Conservation (phyloP, 2,329 filamentous ascomycete genomes). For the Talaromyces atroroseus region DNA sequence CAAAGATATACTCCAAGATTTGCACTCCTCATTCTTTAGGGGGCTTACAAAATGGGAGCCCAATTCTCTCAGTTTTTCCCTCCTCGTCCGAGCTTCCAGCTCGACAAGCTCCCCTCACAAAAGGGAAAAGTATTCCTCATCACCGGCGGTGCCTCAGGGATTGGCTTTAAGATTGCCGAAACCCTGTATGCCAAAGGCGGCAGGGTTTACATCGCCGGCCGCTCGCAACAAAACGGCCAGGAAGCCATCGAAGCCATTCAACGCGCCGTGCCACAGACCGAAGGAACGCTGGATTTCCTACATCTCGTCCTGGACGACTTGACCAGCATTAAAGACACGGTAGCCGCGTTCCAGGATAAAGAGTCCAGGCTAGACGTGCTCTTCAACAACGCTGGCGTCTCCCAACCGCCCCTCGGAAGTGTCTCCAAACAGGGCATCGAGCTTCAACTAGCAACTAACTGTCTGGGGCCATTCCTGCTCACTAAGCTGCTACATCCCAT, state of each 20-base stretch:
- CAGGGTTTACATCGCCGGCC: constrained; percentile 51
- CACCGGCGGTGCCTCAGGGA: constrained; percentile 30
- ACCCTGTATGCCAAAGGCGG: constrained; percentile 52
- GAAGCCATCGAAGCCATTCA: constrained; percentile 38
- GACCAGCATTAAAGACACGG: constrained; percentile 15
- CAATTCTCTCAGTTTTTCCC: constrained; percentile 2
- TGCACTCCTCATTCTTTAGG: too few relatives aligned
- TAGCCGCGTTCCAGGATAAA: constrained; percentile 27
- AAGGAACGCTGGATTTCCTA: constrained; percentile 41
- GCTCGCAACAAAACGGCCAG: constrained; percentile 41
- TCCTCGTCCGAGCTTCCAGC: neutral
- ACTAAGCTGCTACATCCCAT: constrained; percentile 28
- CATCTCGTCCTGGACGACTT: constrained; percentile 41
- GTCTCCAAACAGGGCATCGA: constrained; percentile 32
- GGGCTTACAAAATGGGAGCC: constrained; percentile 22
- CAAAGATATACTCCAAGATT: too few relatives aligned
- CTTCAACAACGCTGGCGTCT: constrained; percentile 38
- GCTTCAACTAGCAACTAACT: constrained; percentile 34
- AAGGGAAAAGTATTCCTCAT: constrained; percentile 44
- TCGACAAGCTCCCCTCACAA: neutral
- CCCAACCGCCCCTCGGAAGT: constrained; percentile 22
- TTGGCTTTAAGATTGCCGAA: constrained; percentile 44
- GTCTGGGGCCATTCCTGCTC: constrained; percentile 34
- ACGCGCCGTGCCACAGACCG: constrained; percentile 28
- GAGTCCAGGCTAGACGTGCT: constrained; percentile 39